These are phyloP conservation scores for Hyparrhenia diplandra DNA, from an alignment of 176 grass and related monocot species.

Conservation along the genomic window DNA sequence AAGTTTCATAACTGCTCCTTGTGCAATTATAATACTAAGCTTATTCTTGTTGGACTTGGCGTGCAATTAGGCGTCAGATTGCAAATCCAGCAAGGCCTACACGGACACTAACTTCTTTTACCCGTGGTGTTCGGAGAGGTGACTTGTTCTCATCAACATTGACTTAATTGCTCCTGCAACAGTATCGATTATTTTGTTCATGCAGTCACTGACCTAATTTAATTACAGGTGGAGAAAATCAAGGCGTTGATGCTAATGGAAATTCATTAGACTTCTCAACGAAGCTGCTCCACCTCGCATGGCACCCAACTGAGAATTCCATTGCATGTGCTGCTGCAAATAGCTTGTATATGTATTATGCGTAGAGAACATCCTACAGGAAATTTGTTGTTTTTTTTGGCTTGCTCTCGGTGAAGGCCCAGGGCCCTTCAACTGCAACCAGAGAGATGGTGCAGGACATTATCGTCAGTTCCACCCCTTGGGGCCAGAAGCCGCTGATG, in stretches of 20 bases:
- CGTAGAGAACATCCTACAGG: conserved; percentile 45
- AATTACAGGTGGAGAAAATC: conserved; percentile 67
- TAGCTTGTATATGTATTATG: conserved; percentile 99
- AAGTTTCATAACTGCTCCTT: conserved; percentile 21
- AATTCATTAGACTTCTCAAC: conserved; percentile 76
- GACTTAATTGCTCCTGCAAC: neutral
- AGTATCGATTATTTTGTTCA: conserved; percentile 1
- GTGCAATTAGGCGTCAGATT: conserved; percentile 55
- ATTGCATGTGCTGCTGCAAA: conserved; percentile 93
- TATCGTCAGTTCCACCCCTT: conserved; percentile 8
- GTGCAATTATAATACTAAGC: conserved; percentile 3
- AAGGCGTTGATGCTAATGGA: conserved; percentile 68
- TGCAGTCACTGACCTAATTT: neutral
- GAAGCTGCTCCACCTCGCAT: conserved; percentile 85
- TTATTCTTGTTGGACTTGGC: conserved; percentile 21
- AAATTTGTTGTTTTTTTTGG: conserved; percentile 37
- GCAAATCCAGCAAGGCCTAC: conserved; percentile 59
- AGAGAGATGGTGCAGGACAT: conserved; percentile 20
- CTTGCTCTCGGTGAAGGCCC: conserved; percentile 11
- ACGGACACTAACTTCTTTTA: conserved; percentile 53
- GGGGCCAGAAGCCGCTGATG: conserved; percentile 28
- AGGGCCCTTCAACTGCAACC: conserved; percentile 14
- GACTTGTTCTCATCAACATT: conserved; percentile 8
- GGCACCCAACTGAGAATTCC: conserved; percentile 89
- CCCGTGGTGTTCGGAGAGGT: conserved; percentile 71